Evolutionary conservation across 1,139 yeast species (phyloP).

Genomic region (Candida smagusa): DNA sequence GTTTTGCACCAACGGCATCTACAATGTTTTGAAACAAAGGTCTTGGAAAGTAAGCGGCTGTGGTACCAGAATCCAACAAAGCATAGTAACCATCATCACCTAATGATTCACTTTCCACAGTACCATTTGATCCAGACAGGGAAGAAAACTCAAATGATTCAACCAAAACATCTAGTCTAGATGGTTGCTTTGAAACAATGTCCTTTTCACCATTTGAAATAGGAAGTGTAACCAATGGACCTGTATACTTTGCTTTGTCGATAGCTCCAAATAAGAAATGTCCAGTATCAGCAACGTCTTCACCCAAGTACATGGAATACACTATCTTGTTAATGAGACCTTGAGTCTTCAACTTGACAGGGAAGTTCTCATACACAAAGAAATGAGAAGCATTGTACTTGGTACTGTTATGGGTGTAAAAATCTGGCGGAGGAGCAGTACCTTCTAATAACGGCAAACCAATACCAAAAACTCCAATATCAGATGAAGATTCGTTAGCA

Average conservation of each 20-base stretch:
- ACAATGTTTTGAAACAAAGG: conserved; percentile 15
- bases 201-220: conserved; percentile 10
- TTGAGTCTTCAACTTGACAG: conserved; percentile 47
- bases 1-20: conserved; percentile 26
- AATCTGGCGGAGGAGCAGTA: conserved; percentile 11
- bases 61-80: conserved; percentile 40
- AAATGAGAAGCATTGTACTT: conserved; percentile 46
- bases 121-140: too few relatives aligned
- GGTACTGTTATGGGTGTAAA: conserved; percentile 34
- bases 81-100: conserved; percentile 13
- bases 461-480: conserved; percentile 51
- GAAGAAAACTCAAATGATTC: neutral
- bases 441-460: conserved; percentile 52
- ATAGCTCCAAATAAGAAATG: conserved; percentile 55
- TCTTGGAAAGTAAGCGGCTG: conserved; percentile 26
- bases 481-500: conserved; percentile 41
- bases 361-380: conserved; percentile 59
- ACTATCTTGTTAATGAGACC: conserved; percentile 47
- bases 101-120: neutral
- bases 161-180: neutral
- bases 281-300: conserved; percentile 27
- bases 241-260: conserved; percentile 48
- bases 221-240: conserved; percentile 34
- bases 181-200: neutral
- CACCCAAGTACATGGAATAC: conserved; percentile 43